Evolutionary conservation across 225 moss, liverwort and hornwort species (phyloP), one percentile per base, ranked within the genome.

Genomic region (Polytrichum commune): DNA sequence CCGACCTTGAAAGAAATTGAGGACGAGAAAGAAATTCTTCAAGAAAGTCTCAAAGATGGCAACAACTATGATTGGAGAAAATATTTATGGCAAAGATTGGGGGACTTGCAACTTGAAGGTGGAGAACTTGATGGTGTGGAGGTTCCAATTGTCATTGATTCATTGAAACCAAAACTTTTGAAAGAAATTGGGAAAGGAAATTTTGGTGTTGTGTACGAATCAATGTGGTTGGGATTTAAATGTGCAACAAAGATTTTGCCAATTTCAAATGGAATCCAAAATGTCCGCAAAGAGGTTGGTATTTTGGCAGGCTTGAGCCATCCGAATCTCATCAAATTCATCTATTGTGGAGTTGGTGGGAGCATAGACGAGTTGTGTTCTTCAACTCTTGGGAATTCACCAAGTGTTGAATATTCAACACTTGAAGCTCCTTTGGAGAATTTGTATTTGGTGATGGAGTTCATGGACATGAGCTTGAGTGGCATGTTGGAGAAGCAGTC

Each of bases 381-480:
- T 32, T 7, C 0, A 1, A 1, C 32, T 32, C 32, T 32, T 25
- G 25, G 25, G 25, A 25, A 25, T 25, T 25, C 25, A 25, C 32
- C 7, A 32, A 32, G 7, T 1, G 6, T 32, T 32, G 3, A 32
- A 32, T 1, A 32, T 32, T 6, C 25, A 25, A 25, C 25, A 25
- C 25, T 25, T 25, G 25, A 25, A 25, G 25, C 1, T 25, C 25
- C 26, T 26, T 26, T 6, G 5, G 69, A 29, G 2, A 56, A 69
- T 24, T 19, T 62, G 54, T 78, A 57, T 6, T 69, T 78, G 8
- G 64, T 70, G 8, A 78, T 78, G 73, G 78, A 78, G 60, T 56
- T 73, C 3, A 56, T 78, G 73, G 29, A 73, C 8, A 73, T 57
- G 73, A 78, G 64, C 18, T 65, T 74, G 27, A 25, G 5, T 29